These are phyloP conservation scores for Mycena albidolilacea DNA, from an alignment of 768 basidiomycete species.

Conservation along the genomic window DNA sequence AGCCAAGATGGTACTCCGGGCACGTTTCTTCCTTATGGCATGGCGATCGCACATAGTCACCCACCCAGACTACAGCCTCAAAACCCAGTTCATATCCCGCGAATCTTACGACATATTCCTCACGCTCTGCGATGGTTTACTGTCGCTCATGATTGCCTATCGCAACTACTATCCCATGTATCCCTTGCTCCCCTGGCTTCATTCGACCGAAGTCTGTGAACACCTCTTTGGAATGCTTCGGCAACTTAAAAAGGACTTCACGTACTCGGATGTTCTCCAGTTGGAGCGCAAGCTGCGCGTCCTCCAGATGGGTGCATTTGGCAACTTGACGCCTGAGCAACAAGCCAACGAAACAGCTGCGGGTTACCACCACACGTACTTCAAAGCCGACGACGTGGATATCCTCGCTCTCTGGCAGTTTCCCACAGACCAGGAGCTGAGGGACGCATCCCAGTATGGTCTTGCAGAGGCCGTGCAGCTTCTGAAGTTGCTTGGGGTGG, in stretches of 20 bases:
- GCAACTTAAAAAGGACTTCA: conserved; percentile 45
- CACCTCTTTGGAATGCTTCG: conserved; percentile 48
- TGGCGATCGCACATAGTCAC: conserved; percentile 43
- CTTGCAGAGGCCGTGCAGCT: background rate
- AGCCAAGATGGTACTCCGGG: conserved; percentile 42
- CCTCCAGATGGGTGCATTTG: conserved; percentile 35
- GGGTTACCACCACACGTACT: conserved; percentile 45
- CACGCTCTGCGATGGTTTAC: conserved; percentile 39
- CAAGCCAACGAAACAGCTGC: conserved; percentile 36
- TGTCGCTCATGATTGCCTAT: conserved; percentile 42
- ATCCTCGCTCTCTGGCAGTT: conserved; percentile 24
- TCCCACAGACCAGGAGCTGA: conserved; percentile 39
- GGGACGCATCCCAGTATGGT: background rate
- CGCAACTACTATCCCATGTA: conserved; percentile 31
- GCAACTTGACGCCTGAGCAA: conserved; percentile 19
- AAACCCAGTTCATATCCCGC: conserved; percentile 44
- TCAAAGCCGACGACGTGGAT: conserved; percentile 39
- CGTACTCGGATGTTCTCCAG: conserved; percentile 37
- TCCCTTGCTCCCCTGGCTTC: conserved; percentile 51
- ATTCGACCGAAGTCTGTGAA: conserved; percentile 48
- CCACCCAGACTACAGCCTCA: conserved; percentile 39
- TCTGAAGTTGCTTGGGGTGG: background rate
- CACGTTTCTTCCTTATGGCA: conserved; percentile 40
- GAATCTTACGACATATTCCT: conserved; percentile 43
- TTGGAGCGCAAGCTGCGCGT: conserved; percentile 41